Evolutionary conservation across 106 monocot species (phyloP).

Genomic region (Narthecium ossifragum): DNA sequence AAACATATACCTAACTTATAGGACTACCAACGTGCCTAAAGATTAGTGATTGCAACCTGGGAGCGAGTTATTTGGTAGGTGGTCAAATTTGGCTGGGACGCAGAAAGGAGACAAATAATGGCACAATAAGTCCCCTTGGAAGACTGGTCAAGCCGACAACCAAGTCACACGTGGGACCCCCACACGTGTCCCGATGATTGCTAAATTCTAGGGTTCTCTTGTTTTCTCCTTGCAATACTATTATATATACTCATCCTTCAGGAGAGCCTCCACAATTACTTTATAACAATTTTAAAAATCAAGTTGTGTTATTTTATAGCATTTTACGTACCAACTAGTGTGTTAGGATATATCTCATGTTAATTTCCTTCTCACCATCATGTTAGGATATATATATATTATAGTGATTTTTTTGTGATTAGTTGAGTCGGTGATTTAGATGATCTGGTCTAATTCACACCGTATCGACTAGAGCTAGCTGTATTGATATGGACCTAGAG

Average conservation of each 20-base stretch:
- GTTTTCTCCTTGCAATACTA: background rate
- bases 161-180: constrained; percentile 13
- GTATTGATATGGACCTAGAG: too few relatives aligned
- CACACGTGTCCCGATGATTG: constrained; percentile 13
- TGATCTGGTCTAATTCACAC: too few relatives aligned
- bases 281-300: background rate
- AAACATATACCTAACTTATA: background rate
- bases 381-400: too few relatives aligned
- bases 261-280: background rate
- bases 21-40: background rate
- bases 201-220: constrained; percentile 4
- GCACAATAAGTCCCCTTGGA: background rate
- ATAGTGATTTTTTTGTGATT: too few relatives aligned
- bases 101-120: background rate
- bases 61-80: background rate
- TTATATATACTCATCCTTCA: background rate
- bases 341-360: background rate
- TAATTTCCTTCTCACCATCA: background rate
- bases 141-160: constrained; percentile 8
- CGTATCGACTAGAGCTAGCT: too few relatives aligned
- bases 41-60: too few relatives aligned
- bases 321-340: background rate
- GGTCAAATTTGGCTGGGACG: constrained; percentile 14
- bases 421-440: too few relatives aligned
- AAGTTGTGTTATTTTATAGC: background rate